Base-by-base conservation (phyloP, 805 yeast genomes). In the Candida broadrunensis region DNA sequence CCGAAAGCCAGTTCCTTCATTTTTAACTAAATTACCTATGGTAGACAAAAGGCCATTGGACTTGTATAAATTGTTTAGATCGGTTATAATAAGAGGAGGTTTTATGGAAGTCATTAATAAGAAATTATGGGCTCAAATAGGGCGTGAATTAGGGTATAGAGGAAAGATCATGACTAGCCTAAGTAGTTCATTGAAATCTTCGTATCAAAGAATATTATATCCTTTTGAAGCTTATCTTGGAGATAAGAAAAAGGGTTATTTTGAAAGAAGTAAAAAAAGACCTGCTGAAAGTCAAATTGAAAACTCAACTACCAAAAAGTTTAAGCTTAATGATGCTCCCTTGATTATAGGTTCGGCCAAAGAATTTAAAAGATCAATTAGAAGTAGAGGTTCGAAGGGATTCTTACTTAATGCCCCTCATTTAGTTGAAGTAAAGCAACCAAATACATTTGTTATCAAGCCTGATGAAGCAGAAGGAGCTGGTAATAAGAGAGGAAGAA, bases 101-200 rank as follows among this genome's bases (percentile, higher is more conserved):
- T 81, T 71, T 54, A 68, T 70, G 9, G 69, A 61, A 9, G 89
- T 87, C n/a, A 76, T 84, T 35, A 60, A 72, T 41, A 75, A 74
- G 41, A 84, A 85, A 52, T 67, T 78, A 35, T 88, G 96, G 96
- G 88, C 88, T 1, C 88, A 85, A 53, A 75, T 88, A 8, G 91
- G 91, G 12, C 70, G 89, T 40, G 95, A 86, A 50, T 63, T 88
- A 37, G 95, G 95, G 0, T 85, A 81, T 55, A 74, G 79, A 24
- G 88, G 88, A 2, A 75, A 80, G 49, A 80, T 81, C 38, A 81
- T 83, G 77, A 81, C 86, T 24, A 81, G 88, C 11, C 58, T 85
- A 34, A 80, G 88, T 12, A 76, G 88, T 13, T 75, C 88, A 1
- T 63, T 85, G 45, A 78, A 83, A 52, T 60, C 78, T 1, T 77